These are phyloP conservation scores for Starmerella stellata DNA, from an alignment of 805 yeast species.

Conservation along the genomic window DNA sequence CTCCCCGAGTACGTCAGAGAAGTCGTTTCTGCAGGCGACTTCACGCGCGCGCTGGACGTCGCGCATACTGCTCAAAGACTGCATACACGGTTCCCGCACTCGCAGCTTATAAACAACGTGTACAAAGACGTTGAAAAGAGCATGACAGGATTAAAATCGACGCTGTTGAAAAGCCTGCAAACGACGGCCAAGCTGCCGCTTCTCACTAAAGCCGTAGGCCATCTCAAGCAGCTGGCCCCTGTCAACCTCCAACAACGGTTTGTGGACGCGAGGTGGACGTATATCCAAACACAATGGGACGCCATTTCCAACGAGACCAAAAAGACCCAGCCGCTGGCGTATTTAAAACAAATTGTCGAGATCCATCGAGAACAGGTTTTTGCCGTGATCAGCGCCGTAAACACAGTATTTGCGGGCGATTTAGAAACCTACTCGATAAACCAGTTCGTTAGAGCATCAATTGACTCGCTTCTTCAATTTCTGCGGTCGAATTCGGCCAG, in stretches of 20 bases:
- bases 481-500: slow-evolving; percentile 17
- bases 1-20: slow-evolving; percentile 66
- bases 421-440: background rate
- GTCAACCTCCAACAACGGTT: slow-evolving; percentile 12
- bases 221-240: slow-evolving; percentile 40
- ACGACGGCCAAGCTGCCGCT: slow-evolving; percentile 68
- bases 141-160: slow-evolving; percentile 46
- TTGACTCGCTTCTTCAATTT: slow-evolving; percentile 15
- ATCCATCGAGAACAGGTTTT: slow-evolving; percentile 68
- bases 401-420: slow-evolving; percentile 22
- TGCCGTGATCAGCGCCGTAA: slow-evolving; percentile 49
- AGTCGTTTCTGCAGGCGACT: slow-evolving; percentile 74
- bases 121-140: slow-evolving; percentile 34
- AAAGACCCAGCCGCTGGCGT: slow-evolving; percentile 37
- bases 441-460: slow-evolving; percentile 19
- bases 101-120: slow-evolving; percentile 35
- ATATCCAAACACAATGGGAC: slow-evolving; percentile 11
- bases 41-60: slow-evolving; percentile 75
- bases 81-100: slow-evolving; percentile 46
- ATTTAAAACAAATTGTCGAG: slow-evolving; percentile 63
- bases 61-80: slow-evolving; percentile 56
- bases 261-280: slow-evolving; percentile 24
- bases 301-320: slow-evolving; percentile 31
- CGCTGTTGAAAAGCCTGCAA: slow-evolving; percentile 47
- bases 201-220: slow-evolving; percentile 58